Evolutionary conservation across 1,284 basidiomycete species (phyloP), one percentile per base, ranked within the genome.

Genomic region (Ustilago lituana): DNA sequence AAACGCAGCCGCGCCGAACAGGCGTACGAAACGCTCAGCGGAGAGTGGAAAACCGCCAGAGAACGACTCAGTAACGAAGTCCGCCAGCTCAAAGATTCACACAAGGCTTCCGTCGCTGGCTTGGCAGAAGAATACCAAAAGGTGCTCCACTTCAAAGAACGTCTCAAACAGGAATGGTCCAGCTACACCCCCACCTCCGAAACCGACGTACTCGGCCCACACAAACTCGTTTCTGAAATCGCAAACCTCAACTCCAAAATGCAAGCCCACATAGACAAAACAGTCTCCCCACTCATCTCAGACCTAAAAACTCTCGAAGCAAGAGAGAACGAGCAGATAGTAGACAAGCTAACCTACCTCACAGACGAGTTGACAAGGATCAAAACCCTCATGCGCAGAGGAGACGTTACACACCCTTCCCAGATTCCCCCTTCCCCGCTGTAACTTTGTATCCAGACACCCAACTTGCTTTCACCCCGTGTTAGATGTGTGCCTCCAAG

Each of bases 1-100:
- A 55, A 39, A 26, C 36, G 58, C 26, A 56, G 56, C 12, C 44
- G 67, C 6, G 73, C 67, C 0, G 77, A 77, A 40, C 70, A 71
- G 19, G 36, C 40, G 15, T 77, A 78, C 43, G 77, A 78, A 2
- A 35, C 64, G 1, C 46, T 78, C 0, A 32, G 46, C 4, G 17
- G 20, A 12, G 68, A 63, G n/a, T 78, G 77, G 77, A 76, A 76
- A 45, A 33, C 35, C 3, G 75, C 51, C 2, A 19, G 77, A 0
- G 66, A 66, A 11, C 27, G 59, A 7, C 29, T 77, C 38, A 43
- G 54, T 14, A 54, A 57, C 19, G 64, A 81, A 48, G 73, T 80
- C 8, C 45, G 47, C 26, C 39, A 32, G 15, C 27, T 77, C 19
- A 51, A 50, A 19, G 38, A 44, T 1, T 33, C 41, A 9, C 66